Conservation (phyloP, 768 basidiomycete species). For the Rhizopogon vesiculosus region DNA sequence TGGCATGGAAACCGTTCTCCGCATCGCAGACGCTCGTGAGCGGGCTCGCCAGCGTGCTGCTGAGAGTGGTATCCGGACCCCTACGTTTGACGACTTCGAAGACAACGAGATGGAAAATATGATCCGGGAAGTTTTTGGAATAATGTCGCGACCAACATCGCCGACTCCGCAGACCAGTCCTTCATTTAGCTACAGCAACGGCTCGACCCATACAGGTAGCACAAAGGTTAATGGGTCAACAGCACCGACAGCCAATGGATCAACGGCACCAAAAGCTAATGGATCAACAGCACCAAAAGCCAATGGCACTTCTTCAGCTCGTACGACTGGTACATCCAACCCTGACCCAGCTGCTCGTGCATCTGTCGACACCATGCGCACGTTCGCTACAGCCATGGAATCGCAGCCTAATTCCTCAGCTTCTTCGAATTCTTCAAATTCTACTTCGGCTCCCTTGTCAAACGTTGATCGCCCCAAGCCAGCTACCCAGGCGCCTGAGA, state of each 20-base stretch:
- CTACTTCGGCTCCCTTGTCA: neutral
- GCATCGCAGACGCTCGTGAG: slow-evolving; percentile 36
- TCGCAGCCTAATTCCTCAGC: slow-evolving; percentile 2
- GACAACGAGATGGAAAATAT: slow-evolving; percentile 21
- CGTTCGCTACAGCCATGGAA: slow-evolving; percentile 11
- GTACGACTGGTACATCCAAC: slow-evolving; percentile 27
- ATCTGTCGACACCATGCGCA: slow-evolving; percentile 20
- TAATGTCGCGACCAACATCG: slow-evolving; percentile 23
- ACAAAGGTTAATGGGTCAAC: neutral
- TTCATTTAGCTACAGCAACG: slow-evolving; percentile 7
- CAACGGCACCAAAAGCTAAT: slow-evolving; percentile 20
- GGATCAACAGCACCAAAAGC: slow-evolving; percentile 11
- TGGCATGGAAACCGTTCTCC: slow-evolving; percentile 33
- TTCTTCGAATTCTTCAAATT: neutral
- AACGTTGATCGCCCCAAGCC: neutral
- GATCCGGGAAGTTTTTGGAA: slow-evolving; percentile 23
- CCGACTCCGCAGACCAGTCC: slow-evolving; percentile 8
- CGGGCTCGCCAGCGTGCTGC: slow-evolving; percentile 30
- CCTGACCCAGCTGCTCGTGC: slow-evolving; percentile 15
- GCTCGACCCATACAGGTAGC: neutral
- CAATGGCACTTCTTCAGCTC: slow-evolving; percentile 13
- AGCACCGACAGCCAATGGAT: slow-evolving; percentile 15
- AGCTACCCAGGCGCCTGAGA: neutral
- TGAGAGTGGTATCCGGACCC: slow-evolving; percentile 25
- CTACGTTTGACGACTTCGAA: slow-evolving; percentile 29